A percentile compares a stretch with the other conserved stretches of the same genome.
These are phyloP conservation scores for Lipomyces sp. DNA, from an alignment of 805 yeast species.

Conservation along the genomic window DNA sequence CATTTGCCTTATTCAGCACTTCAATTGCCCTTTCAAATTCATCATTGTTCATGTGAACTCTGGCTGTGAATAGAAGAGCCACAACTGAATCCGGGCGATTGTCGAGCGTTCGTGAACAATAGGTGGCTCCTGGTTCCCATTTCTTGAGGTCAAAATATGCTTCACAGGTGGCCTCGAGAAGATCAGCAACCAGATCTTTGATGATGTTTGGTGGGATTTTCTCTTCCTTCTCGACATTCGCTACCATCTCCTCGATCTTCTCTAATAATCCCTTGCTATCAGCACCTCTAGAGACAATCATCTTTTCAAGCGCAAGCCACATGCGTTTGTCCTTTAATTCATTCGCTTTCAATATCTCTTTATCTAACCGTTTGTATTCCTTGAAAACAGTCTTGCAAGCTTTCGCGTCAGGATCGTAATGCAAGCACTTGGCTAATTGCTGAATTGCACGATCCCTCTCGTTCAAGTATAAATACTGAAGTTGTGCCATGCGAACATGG, in stretches of 20 bases:
- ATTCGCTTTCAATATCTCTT: constrained; percentile 26
- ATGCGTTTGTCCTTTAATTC: constrained; percentile 18
- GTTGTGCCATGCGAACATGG: constrained; percentile 42
- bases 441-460: constrained; percentile 59
- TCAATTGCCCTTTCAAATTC: constrained; percentile 42
- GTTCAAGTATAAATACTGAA: constrained; percentile 57
- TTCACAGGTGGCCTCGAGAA: constrained; percentile 40
- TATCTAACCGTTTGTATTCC: constrained; percentile 31
- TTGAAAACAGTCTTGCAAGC: constrained; percentile 55
- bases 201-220: constrained; percentile 7
- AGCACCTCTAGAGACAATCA: constrained; percentile 13
- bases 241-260: constrained; percentile 35
- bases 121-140: constrained; percentile 41
- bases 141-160: constrained; percentile 33
- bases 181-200: constrained; percentile 33
- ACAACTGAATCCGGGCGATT: constrained; percentile 40
- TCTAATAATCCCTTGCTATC: constrained; percentile 32
- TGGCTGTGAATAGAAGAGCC: constrained; percentile 40
- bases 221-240: constrained; percentile 13
- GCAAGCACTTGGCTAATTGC: constrained; percentile 68
- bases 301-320: constrained; percentile 27
- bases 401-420: constrained; percentile 73
- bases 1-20: constrained; percentile 36
- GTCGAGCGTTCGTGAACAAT: constrained; percentile 42
- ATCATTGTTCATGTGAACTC: constrained; percentile 33